Base-by-base conservation (phyloP, 495 filamentous ascomycete genomes). In the Penicillium herquei region DNA sequence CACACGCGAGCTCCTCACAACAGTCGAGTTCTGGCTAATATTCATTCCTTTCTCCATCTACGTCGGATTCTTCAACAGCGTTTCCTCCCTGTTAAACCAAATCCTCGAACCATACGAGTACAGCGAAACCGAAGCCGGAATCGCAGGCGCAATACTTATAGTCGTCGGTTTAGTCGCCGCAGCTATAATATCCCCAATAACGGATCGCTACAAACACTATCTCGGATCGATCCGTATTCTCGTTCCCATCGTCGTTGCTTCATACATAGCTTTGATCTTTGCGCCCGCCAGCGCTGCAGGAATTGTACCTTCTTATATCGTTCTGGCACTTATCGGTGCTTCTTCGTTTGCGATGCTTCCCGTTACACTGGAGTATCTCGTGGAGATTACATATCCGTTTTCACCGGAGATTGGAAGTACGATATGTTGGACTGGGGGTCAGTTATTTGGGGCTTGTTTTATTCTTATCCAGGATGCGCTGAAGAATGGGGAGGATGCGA, bases 1-100 rank as follows among this genome's bases (percentile, higher is more conserved):
- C 3, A 64, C 80, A 2, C 48, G 35, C 12, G 66, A 75, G 31
- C 67, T 90, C 18, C 64, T 78, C 45, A 57, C 70, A 35, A 81
- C 87, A 6, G 62, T 84, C 56, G 84, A 89, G 63, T 91, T 96
- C 76, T 92, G 84, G 79, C 78, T 92, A 52, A 73, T 95, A 64
- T 68, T 89, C 37, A 56, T 90, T 56, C 84, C 90, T 49, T 98
- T 93, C 73, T 71, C 82, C 45, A 68, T 92, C 66, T 96, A 93
- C 73, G 89, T 97, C 56, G 90, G 86, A 41, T 87, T 92, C 77
- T 98, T 98, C 82, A 97, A 96, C 78, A 86, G 86, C 68, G 72
- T 91, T 63, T 95, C 92, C 45, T 88, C 90, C 12, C 84, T 98
- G 5, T 77, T 98, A 1, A 95, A 92, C 77, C 92, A 96, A 66